Evolutionary conservation across 371 early-diverging fungal species (phyloP).

Genomic region (Zancudomyces culisetae): DNA sequence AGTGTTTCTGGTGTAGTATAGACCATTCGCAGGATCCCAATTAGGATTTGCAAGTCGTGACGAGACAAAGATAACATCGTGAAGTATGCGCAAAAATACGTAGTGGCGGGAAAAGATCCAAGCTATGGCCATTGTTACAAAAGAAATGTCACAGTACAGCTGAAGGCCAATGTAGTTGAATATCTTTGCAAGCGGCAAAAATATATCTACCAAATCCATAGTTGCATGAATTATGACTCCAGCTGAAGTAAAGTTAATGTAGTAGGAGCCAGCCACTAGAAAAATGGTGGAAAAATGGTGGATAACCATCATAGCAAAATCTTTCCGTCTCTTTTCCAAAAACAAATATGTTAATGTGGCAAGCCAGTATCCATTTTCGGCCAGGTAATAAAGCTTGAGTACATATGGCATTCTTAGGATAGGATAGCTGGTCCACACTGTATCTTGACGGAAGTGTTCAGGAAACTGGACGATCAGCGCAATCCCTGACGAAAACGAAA

Average conservation of each 20-base stretch:
- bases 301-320: constrained; percentile 50
- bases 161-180: constrained; percentile 47
- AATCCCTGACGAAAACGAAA: constrained; percentile 14
- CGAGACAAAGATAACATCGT: constrained; percentile 14
- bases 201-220: constrained; percentile 69
- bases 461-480: constrained; percentile 22
- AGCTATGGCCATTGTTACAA: constrained; percentile 50
- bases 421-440: constrained; percentile 51
- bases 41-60: neutral
- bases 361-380: constrained; percentile 63
- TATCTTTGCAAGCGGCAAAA: constrained; percentile 50
- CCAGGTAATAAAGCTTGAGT: constrained; percentile 60
- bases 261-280: constrained; percentile 45
- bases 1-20: constrained; percentile 7
- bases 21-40: constrained; percentile 11
- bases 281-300: constrained; percentile 64
- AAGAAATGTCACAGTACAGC: constrained; percentile 40
- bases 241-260: constrained; percentile 50
- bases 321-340: constrained; percentile 59
- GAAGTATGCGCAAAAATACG: constrained; percentile 26
- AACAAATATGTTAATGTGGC: constrained; percentile 49
- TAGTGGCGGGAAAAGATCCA: constrained; percentile 63
- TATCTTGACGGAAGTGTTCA: constrained; percentile 41
- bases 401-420: constrained; percentile 13
- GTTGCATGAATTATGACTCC: constrained; percentile 59